Conservation (phyloP, 1,284 basidiomycete genomes). For the Agroathelia rolfsii region DNA sequence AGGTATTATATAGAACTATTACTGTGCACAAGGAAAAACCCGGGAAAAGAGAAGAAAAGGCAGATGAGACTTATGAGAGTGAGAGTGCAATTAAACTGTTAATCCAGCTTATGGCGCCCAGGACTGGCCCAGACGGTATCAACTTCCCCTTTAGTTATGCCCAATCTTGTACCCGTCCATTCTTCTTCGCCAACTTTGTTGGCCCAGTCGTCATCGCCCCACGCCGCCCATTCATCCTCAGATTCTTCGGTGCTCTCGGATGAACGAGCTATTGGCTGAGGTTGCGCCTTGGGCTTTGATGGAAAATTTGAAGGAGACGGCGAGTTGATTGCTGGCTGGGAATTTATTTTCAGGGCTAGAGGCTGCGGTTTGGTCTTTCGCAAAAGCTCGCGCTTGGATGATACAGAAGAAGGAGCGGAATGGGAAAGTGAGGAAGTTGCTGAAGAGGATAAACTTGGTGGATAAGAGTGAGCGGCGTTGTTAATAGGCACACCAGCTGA, state of each 20-base stretch:
- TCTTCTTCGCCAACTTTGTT: slow-evolving; percentile 36
- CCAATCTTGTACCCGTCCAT: slow-evolving; percentile 33
- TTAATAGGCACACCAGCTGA: slow-evolving; percentile 24
- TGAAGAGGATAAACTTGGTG: slow-evolving; percentile 39
- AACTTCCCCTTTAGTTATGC: slow-evolving; percentile 23
- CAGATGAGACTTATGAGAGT: too few species aligned
- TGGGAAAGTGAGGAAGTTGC: slow-evolving; percentile 26
- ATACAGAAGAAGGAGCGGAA: slow-evolving; percentile 19
- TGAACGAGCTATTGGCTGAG: slow-evolving; percentile 11
- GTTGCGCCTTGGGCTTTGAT: too few species aligned
- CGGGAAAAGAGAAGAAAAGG: too few species aligned
- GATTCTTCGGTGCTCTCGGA: slow-evolving; percentile 8
- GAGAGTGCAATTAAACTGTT: too few species aligned
- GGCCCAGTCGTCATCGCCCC: slow-evolving; percentile 55
- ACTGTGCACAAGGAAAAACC: too few species aligned
- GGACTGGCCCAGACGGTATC: slow-evolving; percentile 14
- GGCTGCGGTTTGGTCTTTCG: too few species aligned
- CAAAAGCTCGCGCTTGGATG: too few species aligned
- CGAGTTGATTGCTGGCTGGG: slow-evolving; percentile 11
- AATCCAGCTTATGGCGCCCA: too few species aligned
- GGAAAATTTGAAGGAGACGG: slow-evolving; percentile 14
- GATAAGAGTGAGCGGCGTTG: slow-evolving; percentile 45
- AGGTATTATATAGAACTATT: too few species aligned
- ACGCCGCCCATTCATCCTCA: slow-evolving; percentile 35
- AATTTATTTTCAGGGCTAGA: slow-evolving; percentile 3